phyloP scores from a whole-genome alignment of 2,329 filamentous ascomycete genomes.

The Colletotrichum truncatum region DNA sequence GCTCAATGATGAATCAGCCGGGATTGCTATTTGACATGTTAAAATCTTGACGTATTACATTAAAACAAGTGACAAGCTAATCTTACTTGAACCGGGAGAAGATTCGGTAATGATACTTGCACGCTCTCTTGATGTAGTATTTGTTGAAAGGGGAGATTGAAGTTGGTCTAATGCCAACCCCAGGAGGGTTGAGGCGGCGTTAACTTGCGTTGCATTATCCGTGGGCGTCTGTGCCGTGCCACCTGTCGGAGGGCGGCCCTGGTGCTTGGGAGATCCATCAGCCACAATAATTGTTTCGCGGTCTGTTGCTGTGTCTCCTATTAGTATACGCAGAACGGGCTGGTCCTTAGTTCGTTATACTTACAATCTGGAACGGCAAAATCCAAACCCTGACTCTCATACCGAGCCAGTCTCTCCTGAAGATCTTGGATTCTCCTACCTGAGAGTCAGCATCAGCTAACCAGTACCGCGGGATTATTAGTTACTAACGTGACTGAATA shows the following conservation, averaged over 20 bases:
- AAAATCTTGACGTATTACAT: background rate
- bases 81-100: constrained; percentile 5
- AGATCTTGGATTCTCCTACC: constrained; percentile 31
- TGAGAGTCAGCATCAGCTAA: background rate
- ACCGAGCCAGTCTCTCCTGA: constrained; percentile 29
- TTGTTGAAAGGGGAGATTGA: background rate
- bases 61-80: background rate
- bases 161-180: constrained; percentile 11
- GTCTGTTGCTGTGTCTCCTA: background rate
- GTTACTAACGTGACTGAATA: constrained; percentile 30
- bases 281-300: background rate
- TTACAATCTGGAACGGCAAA: background rate
- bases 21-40: constrained; percentile 19
- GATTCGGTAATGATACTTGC: background rate
- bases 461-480: fast-evolving
- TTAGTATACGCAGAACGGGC: background rate
- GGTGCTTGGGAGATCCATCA: background rate
- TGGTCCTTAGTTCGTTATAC: background rate
- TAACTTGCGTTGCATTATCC: constrained; percentile 23
- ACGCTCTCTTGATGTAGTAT: background rate
- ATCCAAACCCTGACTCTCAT: constrained; percentile 17
- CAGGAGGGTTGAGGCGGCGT: constrained; percentile 11
- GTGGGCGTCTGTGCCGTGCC: background rate
- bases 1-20: constrained; percentile 29
- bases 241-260: background rate